These are phyloP conservation scores for Cryptomeria japonica DNA, from an alignment of 75 land plant species.

Conservation along the genomic window DNA sequence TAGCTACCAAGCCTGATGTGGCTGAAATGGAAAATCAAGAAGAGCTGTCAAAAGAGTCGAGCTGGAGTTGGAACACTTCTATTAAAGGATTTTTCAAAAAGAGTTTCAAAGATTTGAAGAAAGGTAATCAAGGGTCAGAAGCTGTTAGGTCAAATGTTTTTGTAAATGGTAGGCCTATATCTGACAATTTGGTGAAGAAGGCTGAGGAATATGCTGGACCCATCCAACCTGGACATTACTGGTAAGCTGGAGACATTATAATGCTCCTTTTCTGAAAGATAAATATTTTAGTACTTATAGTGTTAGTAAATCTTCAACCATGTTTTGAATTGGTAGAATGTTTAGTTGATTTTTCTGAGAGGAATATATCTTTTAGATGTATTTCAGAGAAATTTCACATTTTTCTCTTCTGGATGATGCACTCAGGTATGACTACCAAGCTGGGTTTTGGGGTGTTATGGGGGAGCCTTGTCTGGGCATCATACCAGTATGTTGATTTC, in stretches of 20 bases:
- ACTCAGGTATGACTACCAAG: constrained; percentile 78
- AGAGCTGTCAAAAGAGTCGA: constrained; percentile 20
- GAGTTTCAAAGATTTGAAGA: constrained; percentile 35
- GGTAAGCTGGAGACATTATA: constrained; percentile 40
- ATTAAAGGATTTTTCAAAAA: constrained; percentile 52
- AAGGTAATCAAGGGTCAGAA: constrained; percentile 21
- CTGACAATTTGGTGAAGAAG: constrained; percentile 62
- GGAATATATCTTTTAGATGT: background rate
- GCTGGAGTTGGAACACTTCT: constrained; percentile 43
- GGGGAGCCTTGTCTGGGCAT: constrained; percentile 89
- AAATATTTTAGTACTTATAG: background rate
- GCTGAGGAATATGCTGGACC: constrained; percentile 89
- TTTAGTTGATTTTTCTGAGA: background rate
- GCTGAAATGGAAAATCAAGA: constrained; percentile 26
- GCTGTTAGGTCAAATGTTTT: constrained; percentile 34
- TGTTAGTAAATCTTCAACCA: background rate
- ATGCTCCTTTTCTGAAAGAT: background rate
- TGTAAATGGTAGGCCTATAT: constrained; percentile 69
- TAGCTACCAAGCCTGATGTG: constrained; percentile 33
- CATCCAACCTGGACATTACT: constrained; percentile 86
- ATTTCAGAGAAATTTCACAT: background rate
- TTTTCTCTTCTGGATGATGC: background rate
- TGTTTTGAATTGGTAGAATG: background rate
- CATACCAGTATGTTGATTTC: constrained; percentile 67
- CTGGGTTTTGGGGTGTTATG: constrained; percentile 96